These are phyloP conservation scores for Hypoxylon sp. DNA, from an alignment of 2,329 filamentous ascomycete species.

Conservation along the genomic window DNA sequence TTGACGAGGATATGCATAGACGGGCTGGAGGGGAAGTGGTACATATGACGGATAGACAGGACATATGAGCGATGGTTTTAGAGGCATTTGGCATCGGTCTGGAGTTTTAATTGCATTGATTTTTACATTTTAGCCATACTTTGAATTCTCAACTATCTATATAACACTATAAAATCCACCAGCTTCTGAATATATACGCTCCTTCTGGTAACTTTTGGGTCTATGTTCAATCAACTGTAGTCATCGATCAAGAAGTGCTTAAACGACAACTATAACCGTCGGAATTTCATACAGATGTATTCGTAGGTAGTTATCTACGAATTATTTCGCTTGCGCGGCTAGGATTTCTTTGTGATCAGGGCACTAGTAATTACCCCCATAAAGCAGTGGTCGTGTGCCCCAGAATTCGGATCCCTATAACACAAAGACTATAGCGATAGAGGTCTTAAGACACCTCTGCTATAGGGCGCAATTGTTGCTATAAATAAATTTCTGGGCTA, in stretches of 20 bases:
- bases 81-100: constrained; percentile 23
- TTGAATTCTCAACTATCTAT: constrained; percentile 1
- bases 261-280: too few relatives aligned
- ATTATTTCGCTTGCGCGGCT: too few relatives aligned
- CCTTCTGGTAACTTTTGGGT: constrained; percentile 8
- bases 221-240: background rate
- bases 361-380: background rate
- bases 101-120: constrained; percentile 27
- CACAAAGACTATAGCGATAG: background rate
- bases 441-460: background rate
- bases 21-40: background rate
- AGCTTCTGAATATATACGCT: constrained; percentile 53
- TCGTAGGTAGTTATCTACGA: too few relatives aligned
- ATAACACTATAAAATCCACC: constrained; percentile 3
- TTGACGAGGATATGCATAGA: background rate
- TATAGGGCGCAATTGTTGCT: background rate
- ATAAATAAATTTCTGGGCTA: background rate
- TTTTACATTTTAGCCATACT: constrained; percentile 6
- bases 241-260: too few relatives aligned
- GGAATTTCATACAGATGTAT: background rate
- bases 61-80: constrained; percentile 9
- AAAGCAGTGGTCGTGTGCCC: background rate
- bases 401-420: background rate
- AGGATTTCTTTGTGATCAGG: too few relatives aligned
- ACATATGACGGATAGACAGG: background rate